Conservation (phyloP, 768 basidiomycete species). For the Lactarius psammicola region DNA sequence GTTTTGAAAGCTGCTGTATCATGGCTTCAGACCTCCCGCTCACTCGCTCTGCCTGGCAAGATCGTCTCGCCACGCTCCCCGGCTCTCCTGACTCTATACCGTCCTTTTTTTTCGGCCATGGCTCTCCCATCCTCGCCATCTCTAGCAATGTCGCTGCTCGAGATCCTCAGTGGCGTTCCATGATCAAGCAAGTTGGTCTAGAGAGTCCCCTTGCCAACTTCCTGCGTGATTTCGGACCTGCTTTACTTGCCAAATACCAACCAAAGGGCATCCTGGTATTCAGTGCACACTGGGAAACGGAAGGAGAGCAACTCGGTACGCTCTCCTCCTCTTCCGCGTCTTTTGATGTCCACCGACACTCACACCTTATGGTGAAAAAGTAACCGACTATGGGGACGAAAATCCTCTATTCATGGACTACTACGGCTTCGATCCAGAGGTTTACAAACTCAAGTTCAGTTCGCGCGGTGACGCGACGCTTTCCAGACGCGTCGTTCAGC, state of each 20-base stretch:
- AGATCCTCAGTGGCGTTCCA: conserved; percentile 1
- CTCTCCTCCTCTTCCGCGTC: conserved; percentile 10
- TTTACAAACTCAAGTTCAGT: conserved; percentile 66
- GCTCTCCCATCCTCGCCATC: conserved; percentile 54
- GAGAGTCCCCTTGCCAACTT: conserved; percentile 57
- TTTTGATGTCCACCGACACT: not conserved
- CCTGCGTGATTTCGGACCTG: conserved; percentile 63
- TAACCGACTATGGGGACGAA: conserved; percentile 74
- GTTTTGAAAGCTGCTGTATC: too few species aligned
- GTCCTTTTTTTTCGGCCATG: conserved; percentile 74
- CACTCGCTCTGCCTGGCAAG: conserved; percentile 47
- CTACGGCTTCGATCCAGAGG: conserved; percentile 57
- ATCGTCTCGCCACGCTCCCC: conserved; percentile 55
- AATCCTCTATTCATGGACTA: conserved; percentile 78
- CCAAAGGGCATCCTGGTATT: conserved; percentile 80
- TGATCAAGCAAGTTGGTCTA: conserved; percentile 42
- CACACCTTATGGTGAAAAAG: conserved; percentile 37
- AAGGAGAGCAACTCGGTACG: conserved; percentile 54
- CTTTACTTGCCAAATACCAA: conserved; percentile 63
- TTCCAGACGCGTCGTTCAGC: conserved; percentile 56
- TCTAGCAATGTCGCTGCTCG: conserved; percentile 29
- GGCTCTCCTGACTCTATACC: conserved; percentile 61
- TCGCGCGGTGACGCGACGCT: conserved; percentile 61
- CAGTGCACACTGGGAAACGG: conserved; percentile 81
- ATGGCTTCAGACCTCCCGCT: conserved; percentile 34